Base-by-base conservation (phyloP, 345 rosid genomes). In the Rhizophora apiculata region DNA sequence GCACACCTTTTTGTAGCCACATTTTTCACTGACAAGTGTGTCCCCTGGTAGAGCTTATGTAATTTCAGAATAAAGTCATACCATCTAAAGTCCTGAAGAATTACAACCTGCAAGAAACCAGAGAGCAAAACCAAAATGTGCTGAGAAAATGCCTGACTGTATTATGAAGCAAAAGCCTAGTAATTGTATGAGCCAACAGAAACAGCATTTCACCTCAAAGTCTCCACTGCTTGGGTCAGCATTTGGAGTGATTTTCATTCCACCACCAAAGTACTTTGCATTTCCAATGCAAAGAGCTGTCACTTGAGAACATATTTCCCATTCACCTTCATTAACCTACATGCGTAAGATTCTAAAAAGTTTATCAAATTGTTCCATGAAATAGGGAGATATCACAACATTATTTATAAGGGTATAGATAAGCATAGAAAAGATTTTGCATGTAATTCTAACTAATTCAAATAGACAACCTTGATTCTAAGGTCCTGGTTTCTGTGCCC, bases 211-310 rank as follows among this genome's bases (percentile, higher is more conserved):
- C 63, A 91, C 97, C 96, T 91, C 98, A 65, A 95, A 83, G 53
- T 80, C 81, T 83, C 96, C 94, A 79, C 77, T 86, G 70, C 75
- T 30, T 71, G 96, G 99, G 79, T 84, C 81, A 18, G 96, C 99
- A 75, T 89, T 92, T 59, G 98, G 97, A 13, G 98, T 84, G 56
- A 96, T 92, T 83, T 90, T 96, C 99, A 92, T 92, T 70, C 98
- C 98, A 60, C 99, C 97, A 6, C 97, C 99, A 76, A 95, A 95
- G 86, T 79, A 95, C 72, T 92, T 95, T 39, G 89, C 98, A 72
- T 95, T 95, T 75, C 98, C 98, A 76, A 95, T 77, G 72, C 99
- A 95, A 52, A 95, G 82, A 70, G 98, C 96, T 6, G 98, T 92
- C 68, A 92, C 96, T 72, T 85, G 87, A 62, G 92, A 74, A 78